These are phyloP conservation scores for Pseudogymnoascus pannorum DNA, from an alignment of 2,329 filamentous ascomycete genomes.

Conservation along the genomic window DNA sequence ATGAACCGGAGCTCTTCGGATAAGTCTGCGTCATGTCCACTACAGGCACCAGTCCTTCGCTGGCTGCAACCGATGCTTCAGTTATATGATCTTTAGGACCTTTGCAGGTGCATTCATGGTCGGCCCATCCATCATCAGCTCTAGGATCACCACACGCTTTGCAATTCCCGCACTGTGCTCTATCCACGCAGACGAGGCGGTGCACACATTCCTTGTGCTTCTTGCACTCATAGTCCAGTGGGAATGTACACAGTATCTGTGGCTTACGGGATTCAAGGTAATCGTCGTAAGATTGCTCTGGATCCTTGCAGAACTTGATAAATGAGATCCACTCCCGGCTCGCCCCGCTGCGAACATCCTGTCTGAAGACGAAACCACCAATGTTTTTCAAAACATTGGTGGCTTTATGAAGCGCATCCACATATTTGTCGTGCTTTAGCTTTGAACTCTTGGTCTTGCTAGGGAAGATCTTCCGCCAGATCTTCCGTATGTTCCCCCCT, in stretches of 20 bases:
- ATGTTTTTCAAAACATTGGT: not conserved
- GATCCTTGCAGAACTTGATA: not conserved
- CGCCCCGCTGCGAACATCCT: not conserved
- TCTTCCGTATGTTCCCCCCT: not conserved
- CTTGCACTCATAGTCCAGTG: not conserved
- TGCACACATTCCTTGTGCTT: not conserved
- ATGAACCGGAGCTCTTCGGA: not conserved
- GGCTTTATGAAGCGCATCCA: not conserved
- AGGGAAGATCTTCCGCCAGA: not conserved
- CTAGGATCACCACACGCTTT: not conserved
- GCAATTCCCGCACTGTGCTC: not conserved
- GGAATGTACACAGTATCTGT: not conserved
- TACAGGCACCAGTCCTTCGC: not conserved
- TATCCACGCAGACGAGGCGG: not conserved
- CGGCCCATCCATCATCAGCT: not conserved
- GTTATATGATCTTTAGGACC: not conserved
- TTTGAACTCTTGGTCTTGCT: conserved; percentile 1
- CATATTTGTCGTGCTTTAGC: not conserved
- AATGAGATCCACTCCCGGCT: not conserved
- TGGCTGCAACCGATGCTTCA: not conserved
- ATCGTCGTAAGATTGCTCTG: not conserved
- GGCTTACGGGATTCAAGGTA: not conserved
- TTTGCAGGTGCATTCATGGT: not conserved
- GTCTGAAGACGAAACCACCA: not conserved
- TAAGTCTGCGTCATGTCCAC: not conserved